Base-by-base conservation (phyloP, 2,329 filamentous ascomycete species). In the Aureobasidium sp. region DNA sequence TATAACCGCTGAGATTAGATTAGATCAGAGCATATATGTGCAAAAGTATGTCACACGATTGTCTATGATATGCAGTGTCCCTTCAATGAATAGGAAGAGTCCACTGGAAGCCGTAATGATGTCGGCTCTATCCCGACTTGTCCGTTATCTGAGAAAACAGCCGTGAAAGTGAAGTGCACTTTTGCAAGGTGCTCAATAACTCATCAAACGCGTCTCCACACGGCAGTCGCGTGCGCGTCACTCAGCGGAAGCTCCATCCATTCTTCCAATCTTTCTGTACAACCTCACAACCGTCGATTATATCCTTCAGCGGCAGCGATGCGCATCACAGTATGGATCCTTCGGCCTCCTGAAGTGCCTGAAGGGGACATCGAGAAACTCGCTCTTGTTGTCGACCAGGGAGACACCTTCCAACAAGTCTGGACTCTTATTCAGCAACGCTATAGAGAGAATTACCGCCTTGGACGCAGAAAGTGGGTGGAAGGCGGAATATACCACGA, bases 361-460 rank as follows among this genome's bases (percentile, higher is more conserved):
- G 41, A 39, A 8, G 15, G 41, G 9, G 32, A 34, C 11, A 16
- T 25, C 15, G 21, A 21, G 21, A 25, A 41, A 5, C 34, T 47
- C 27, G 16, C 27, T n/a, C n/a, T 52, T 3, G 8, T 27, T 1
- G 37, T 54, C 16, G 37, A 54, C 1, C 16, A 27, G 16, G 64
- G 71, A 16, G 62, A 70, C 25, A 72, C 68, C 0, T 69, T 74
- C 59, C 66, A 67, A 58, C 59, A 65, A 10, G 70, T 74, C 1
- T 73, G 71, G 71, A 48, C 16, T 9, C 65, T 66, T n/a, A 66
- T 72, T 5, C 70, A 73, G 64, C 66, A 70, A 59, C 68, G 71
- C 13, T 72, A 72, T 65, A 71, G 68, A 62, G 66, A 63, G n/a
- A 73, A 73, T 62, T 74, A 74, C 60, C 5, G 34, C 13, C 41